phyloP scores from a whole-genome alignment of 345 rosid genomes.

The Brassica incana region DNA sequence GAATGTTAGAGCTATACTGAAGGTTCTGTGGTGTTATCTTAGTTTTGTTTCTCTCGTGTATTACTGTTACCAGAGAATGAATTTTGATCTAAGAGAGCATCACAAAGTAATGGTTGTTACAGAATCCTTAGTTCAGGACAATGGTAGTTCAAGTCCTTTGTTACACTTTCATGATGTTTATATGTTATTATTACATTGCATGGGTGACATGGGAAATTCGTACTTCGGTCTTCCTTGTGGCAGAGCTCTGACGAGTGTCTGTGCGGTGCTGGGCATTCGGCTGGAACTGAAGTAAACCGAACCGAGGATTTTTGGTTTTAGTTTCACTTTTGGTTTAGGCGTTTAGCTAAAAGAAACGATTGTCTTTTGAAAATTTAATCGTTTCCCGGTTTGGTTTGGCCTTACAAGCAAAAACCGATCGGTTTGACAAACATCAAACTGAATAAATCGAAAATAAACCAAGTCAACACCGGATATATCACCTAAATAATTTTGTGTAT shows the following conservation, averaged over 20 bases:
- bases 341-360: no score
- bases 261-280: not conserved
- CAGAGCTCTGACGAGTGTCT: not conserved
- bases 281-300: not conserved
- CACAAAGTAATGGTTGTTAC: not conserved
- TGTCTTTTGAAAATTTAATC: no score
- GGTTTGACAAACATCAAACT: no score
- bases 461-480: no score
- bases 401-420: no score
- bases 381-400: no score
- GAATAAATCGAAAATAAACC: no score
- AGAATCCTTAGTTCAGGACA: no score
- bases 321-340: not conserved
- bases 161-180: not conserved
- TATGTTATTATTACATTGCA: not conserved
- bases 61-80: not conserved
- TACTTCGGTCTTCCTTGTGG: no score
- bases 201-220: not conserved
- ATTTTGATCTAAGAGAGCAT: not conserved
- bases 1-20: constrained; percentile 4
- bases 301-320: not conserved
- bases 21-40: not conserved
- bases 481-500: no score
- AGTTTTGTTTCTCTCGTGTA: constrained; percentile 3
- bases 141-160: not conserved